phyloP scores from a whole-genome alignment of 2,329 filamentous ascomycete species.

The Colletotrichum tropicale region DNA sequence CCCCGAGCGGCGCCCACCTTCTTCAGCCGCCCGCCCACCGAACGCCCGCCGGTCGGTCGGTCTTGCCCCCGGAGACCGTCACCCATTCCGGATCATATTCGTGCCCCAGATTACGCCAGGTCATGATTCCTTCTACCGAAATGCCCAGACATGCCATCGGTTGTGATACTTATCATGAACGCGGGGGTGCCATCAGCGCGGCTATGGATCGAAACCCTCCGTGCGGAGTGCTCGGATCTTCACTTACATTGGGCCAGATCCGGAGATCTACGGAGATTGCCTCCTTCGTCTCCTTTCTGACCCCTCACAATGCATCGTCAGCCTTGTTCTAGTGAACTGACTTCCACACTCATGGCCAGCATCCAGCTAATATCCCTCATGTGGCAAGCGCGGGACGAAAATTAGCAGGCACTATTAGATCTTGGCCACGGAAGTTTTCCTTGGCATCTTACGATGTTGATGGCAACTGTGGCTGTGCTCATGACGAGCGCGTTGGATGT shows the following conservation, averaged over 20 bases:
- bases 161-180: not conserved
- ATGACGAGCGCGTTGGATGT: not conserved
- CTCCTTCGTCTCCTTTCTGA: not conserved
- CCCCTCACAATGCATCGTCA: not conserved
- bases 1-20: not conserved
- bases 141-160: not conserved
- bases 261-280: not conserved
- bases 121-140: not conserved
- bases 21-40: not conserved
- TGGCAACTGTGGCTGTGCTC: not conserved
- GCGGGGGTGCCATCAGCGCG: not conserved
- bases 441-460: conserved; percentile 18
- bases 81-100: conserved; percentile 1
- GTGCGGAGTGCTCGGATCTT: not conserved
- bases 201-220: not conserved
- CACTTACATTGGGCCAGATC: not conserved
- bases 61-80: not conserved
- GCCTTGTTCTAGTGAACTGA: not conserved
- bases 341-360: not conserved
- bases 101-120: not conserved
- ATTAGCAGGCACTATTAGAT: not conserved
- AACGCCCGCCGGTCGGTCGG: not conserved
- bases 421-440: not conserved
- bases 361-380: not conserved
- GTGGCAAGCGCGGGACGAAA: not conserved